Base-by-base conservation (phyloP, 495 filamentous ascomycete species). In the Chaetomidium leptoderma region DNA sequence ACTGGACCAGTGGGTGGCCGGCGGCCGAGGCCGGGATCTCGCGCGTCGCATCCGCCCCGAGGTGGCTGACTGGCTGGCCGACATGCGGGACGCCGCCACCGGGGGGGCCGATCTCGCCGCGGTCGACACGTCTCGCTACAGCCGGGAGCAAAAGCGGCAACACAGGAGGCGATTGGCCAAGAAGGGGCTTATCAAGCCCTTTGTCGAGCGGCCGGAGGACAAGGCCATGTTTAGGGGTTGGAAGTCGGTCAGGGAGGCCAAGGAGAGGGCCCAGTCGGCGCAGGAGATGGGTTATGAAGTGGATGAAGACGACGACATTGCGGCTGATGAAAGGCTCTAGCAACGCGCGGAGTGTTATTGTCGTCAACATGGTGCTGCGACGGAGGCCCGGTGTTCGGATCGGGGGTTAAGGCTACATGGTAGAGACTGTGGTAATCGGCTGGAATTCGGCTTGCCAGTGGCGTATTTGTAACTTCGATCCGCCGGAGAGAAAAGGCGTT, bases 1-100 rank as follows among this genome's bases (percentile, higher is more conserved):
- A 66, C 57, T 82, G 14, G 78, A 83, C 64, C 75, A 81, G 57
- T 83, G 78, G 80, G 57, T 70, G 14, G 75, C 76, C 0, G 77
- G 76, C 9, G 77, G 77, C 0, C 62, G 62, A 40, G 73, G 74
- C n/a, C 67, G 71, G 52, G 54, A 42, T 0, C 55, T 73, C 7
- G 64, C 60, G 21, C 60, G 61, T 32, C 60, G 48, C 19, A 40
- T 67, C 1, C 53, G 57, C 4, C 74, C 74, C 26, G 72, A 78
- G 32, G 44, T 73, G 11, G 61, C 66, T 14, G 77, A 80, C 46
- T 64, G 67, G 55, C 3, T 72, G 13, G 74, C 74, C 10, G 76
- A 78, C 8, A 23, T 72, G 29, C 71, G 67, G 45, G 76, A 78
- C 60, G 68, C 66, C 54, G 63, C 68, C 10, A 72, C 63, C 8